Conservation (phyloP, 192 early-diverging fungal species). For the Geosiphon pyriformis region DNA sequence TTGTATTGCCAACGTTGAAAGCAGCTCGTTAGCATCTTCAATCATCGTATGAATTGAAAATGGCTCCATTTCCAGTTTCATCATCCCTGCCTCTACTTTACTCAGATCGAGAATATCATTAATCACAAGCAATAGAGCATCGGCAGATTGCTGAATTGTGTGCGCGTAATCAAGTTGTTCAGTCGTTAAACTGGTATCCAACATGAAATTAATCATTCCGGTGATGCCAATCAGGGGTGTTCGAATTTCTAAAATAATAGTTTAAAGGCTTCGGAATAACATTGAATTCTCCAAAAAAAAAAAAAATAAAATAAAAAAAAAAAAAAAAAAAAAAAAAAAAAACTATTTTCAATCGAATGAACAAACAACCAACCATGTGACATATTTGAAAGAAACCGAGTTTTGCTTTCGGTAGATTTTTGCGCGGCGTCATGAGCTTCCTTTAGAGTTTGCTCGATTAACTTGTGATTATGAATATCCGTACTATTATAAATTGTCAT, state of each 20-base stretch:
- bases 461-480: conserved; percentile 56
- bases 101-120: conserved; percentile 82
- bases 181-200: conserved; percentile 69
- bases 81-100: conserved; percentile 80
- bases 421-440: conserved; percentile 55
- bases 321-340: too few species aligned
- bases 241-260: conserved; percentile 52
- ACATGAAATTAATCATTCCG: conserved; percentile 66
- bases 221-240: conserved; percentile 80
- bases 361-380: too few species aligned
- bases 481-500: conserved; percentile 34
- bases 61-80: conserved; percentile 70
- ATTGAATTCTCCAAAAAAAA: background rate
- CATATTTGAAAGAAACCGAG: conserved; percentile 56
- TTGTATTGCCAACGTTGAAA: conserved; percentile 65
- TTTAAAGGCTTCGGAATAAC: background rate
- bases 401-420: conserved; percentile 57
- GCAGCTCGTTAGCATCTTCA: conserved; percentile 65
- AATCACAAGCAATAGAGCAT: conserved; percentile 71
- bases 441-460: conserved; percentile 50
- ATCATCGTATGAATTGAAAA: conserved; percentile 58
- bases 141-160: conserved; percentile 69
- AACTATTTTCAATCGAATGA: too few species aligned
- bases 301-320: conserved; percentile 3
- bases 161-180: conserved; percentile 76